Conservation (phyloP, 352 stramenopile species). For the Phytophthora sp. region DNA sequence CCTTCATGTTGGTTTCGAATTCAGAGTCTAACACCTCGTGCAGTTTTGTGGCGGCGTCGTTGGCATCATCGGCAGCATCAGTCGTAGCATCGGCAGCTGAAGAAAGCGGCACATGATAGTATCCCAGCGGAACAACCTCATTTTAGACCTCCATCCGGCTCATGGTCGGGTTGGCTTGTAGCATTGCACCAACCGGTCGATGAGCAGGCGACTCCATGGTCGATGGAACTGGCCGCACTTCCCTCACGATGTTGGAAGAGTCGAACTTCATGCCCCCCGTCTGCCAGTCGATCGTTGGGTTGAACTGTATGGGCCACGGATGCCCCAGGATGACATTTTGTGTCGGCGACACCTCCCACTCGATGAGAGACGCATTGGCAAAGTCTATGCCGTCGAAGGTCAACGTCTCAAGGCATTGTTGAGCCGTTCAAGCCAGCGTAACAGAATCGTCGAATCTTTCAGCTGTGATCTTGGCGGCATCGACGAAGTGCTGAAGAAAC, state of each 20-base stretch:
- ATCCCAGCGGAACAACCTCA: too few species aligned
- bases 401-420: neutral
- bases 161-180: too few species aligned
- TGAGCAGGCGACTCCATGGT: too few species aligned
- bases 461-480: conserved; percentile 5
- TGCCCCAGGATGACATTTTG: conserved; percentile 9
- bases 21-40: too few species aligned
- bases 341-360: conserved; percentile 1
- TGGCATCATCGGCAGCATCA: too few species aligned
- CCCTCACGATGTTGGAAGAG: too few species aligned
- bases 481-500: neutral
- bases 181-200: too few species aligned
- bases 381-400: neutral
- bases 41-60: too few species aligned
- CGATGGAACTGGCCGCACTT: too few species aligned
- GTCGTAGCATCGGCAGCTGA: too few species aligned
- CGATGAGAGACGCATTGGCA: neutral
- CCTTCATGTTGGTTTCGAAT: neutral
- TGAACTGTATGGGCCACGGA: conserved; percentile 8
- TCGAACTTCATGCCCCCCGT: neutral
- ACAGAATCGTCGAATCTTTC: conserved; percentile 1
- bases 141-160: too few species aligned
- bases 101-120: too few species aligned
- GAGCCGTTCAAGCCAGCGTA: neutral
- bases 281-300: conserved; percentile 9